Evolutionary conservation across 768 basidiomycete genomes (phyloP).

Genomic region (Pholiota microspora): DNA sequence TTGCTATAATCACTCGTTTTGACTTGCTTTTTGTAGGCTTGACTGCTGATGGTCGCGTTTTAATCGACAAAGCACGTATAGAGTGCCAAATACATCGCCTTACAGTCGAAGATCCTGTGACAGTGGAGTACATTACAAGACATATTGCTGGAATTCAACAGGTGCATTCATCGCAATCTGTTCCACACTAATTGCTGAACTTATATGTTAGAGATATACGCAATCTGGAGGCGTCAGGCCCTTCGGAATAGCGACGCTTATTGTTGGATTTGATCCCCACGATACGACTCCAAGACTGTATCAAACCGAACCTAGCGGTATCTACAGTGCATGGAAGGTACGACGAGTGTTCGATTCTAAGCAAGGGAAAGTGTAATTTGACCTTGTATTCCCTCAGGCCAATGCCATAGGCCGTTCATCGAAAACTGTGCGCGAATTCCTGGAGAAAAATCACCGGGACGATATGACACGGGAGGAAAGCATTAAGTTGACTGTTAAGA

Average conservation of each 20-base stretch:
- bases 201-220: constrained; percentile 86
- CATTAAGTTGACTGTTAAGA: constrained; percentile 94
- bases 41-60: constrained; percentile 94
- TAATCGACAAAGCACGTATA: constrained; percentile 96
- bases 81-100: constrained; percentile 98
- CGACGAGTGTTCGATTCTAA: constrained; percentile 13
- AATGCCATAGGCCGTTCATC: constrained; percentile 97
- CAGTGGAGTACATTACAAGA: constrained; percentile 97
- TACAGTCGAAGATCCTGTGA: constrained; percentile 97
- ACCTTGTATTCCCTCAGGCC: constrained; percentile 51
- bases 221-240: constrained; percentile 99
- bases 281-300: constrained; percentile 87
- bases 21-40: constrained; percentile 57
- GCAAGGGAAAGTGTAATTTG: neutral
- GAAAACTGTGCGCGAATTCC: constrained; percentile 96
- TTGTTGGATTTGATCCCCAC: constrained; percentile 95
- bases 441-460: constrained; percentile 97
- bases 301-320: constrained; percentile 97
- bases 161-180: constrained; percentile 50
- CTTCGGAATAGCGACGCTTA: constrained; percentile 95
- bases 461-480: constrained; percentile 85
- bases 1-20: neutral
- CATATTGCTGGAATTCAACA: constrained; percentile 99
- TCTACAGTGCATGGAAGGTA: constrained; percentile 99
- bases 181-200: neutral